These are phyloP conservation scores for Helianthus annuus DNA, from an alignment of 129 eudicot species.

Conservation along the genomic window DNA sequence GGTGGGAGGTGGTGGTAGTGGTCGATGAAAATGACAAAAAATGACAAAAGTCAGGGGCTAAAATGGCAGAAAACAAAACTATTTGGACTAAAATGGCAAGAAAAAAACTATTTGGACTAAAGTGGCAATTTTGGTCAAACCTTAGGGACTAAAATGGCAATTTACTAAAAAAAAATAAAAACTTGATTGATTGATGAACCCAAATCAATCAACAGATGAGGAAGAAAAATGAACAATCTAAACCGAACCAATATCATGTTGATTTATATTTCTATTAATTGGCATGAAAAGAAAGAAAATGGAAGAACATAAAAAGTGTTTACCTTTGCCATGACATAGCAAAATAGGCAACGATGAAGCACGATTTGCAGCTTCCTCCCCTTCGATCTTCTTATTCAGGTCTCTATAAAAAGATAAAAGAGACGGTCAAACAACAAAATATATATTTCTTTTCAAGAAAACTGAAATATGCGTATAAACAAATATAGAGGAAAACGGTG, in stretches of 20 bases:
- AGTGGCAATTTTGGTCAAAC: too few relatives aligned
- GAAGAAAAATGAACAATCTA: not conserved
- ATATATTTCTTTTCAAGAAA: not conserved
- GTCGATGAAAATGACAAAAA: too few relatives aligned
- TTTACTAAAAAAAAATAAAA: not conserved
- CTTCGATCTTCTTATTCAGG: slow-evolving; percentile 53
- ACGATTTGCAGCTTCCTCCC: slow-evolving; percentile 67
- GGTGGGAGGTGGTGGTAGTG: too few relatives aligned
- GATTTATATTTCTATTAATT: not conserved
- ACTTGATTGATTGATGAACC: not conserved
- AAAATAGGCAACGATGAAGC: slow-evolving; percentile 86
- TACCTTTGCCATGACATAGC: slow-evolving; percentile 87
- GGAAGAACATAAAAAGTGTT: not conserved
- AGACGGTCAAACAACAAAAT: not conserved
- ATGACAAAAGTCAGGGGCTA: too few relatives aligned
- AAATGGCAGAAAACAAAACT: too few relatives aligned
- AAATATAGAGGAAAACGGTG: not conserved
- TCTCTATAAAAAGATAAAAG: slow-evolving; percentile 39
- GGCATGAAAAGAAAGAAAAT: not conserved
- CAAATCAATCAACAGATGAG: not conserved
- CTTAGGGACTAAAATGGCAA: too few relatives aligned
- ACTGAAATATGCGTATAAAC: not conserved
- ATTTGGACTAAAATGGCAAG: too few relatives aligned
- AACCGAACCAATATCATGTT: not conserved
- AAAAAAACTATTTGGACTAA: too few relatives aligned